Base-by-base conservation (phyloP, 352 stramenopile genomes). In the Phytophthora fragariaefolia region DNA sequence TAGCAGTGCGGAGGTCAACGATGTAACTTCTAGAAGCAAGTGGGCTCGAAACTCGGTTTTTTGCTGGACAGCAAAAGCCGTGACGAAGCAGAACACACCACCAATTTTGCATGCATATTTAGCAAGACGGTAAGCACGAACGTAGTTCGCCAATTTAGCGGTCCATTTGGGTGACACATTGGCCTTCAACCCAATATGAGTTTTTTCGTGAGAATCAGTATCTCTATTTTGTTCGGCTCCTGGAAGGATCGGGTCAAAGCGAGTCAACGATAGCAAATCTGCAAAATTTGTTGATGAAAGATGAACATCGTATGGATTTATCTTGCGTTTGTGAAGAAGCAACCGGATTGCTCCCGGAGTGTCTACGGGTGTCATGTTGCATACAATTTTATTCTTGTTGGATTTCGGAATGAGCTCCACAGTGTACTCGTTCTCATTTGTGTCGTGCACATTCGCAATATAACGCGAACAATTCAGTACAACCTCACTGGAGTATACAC, bases 41-140 rank as follows among this genome's bases (percentile, higher is more conserved):
- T 83, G 72, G 2, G 77, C 61, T 5, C 80, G 76, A 52, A 83
- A 91, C 48, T 89, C 76, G 1, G 73, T 82, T 54, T 89, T 91
- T 26, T 86, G 74, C 56, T 91, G 82, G 10, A 91, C 82, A 24
- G 87, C 24, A 4, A 69, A 79, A 3, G 80, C n/a, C 0, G 69
- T 65, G 9, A 79, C 58, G 12, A 91, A 74, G 46, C 66, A 75
- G 26, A 80, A 87, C 10, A 65, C 18, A 12, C 69, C 26, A 24
- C 62, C 66, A 23, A 86, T 57, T 53, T 79, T 80, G 36, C 63
- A 73, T 3, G 76, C 79, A 22, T 85, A 83, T 27, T 65, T 77
- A 15, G 71, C 55, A 17, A 91, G 64, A 2, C 72, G 78, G 17
- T 86, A 36, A 3, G 82, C 76, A 7, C 80, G 79, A 2, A 91